A percentile compares a stretch with the other conserved stretches of the same genome.
Conservation (phyloP, 192 early-diverging fungal genomes). For the Globomyces pollinis-pini region DNA sequence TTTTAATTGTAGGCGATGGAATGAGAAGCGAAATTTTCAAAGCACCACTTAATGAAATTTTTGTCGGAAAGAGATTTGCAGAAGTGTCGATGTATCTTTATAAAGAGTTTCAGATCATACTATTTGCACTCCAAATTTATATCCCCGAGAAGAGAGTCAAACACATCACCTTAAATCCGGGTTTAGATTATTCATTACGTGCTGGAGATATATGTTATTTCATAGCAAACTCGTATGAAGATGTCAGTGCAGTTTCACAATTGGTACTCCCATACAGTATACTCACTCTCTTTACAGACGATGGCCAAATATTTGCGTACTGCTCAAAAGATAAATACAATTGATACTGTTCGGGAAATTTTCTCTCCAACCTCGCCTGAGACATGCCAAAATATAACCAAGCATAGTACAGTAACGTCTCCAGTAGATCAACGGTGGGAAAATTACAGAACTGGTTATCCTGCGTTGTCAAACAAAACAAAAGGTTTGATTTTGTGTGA, state of each 20-base stretch:
- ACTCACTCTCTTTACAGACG: background rate
- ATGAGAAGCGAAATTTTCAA: slow-evolving; percentile 57
- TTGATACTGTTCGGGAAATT: background rate
- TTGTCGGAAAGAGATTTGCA: slow-evolving; percentile 54
- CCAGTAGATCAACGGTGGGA: background rate
- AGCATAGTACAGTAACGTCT: too few relatives aligned
- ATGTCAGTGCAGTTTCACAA: background rate
- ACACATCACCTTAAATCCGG: slow-evolving; percentile 59
- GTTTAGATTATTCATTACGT: slow-evolving; percentile 14
- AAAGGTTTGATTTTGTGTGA: background rate
- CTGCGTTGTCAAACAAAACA: background rate
- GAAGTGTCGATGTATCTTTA: slow-evolving; percentile 44
- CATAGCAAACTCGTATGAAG: background rate
- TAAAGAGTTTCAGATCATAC: slow-evolving; percentile 32
- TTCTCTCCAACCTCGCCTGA: background rate
- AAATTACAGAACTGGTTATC: slow-evolving; percentile 1
- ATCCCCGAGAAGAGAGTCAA: slow-evolving; percentile 12
- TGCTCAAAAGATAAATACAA: background rate
- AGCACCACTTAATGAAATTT: slow-evolving; percentile 34
- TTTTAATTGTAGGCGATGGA: too few relatives aligned
- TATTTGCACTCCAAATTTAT: slow-evolving; percentile 21
- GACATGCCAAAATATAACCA: too few relatives aligned
- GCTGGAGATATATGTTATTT: background rate
- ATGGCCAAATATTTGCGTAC: background rate
- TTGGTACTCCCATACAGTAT: background rate